Base-by-base conservation (phyloP, 2,329 filamentous ascomycete species). In the Epichloe aotearoae region DNA sequence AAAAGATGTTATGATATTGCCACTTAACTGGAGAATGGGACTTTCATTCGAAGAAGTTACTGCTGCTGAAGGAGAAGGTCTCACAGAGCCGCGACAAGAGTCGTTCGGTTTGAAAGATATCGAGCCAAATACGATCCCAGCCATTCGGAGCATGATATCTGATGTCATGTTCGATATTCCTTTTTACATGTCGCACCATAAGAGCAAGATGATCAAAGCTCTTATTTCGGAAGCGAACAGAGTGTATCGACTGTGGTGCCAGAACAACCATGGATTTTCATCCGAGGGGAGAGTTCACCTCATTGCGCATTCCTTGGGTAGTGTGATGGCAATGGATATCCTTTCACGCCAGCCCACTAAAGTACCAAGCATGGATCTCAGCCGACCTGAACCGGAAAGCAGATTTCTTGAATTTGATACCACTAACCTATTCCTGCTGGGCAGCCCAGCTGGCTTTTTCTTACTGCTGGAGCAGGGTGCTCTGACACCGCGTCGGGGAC, bases 141-240 rank as follows among this genome's bases (percentile, higher is more conserved):
- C 88, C 1, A 85, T 98, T n/a, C 83, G 93, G 44, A 88, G 86
- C 61, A 82, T 98, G 63, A 94, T 98, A 54, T 94, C 87, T 41
- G 93, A 98, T 64, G 88, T 98, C 59, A 96, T 98, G 88, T 84
- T 97, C 47, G 93, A 98, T 64, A 91, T 98, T 47, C 93, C 93
- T 0, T 64, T 98, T 64, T 98, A 97, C 69, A 83, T 98, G 69
- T 97, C 91, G 0, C 86, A 94, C 53, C 91, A 97, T 68, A 95
- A 97, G 61, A 80, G 84, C 4, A 95, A 89, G 66, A 97, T 98
- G 90, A 86, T 95, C 47, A 77, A 83, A 42, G 90, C 93, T 1
- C 82, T 96, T 46, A 83, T 95, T 40, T 78, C 77, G 52, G 93
- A 98, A 69, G 91, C 93, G 7, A 98, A 98, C 61, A 80, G 91